Evolutionary conservation across 306 rosid species (phyloP).

Genomic region (Lupinus albus): DNA sequence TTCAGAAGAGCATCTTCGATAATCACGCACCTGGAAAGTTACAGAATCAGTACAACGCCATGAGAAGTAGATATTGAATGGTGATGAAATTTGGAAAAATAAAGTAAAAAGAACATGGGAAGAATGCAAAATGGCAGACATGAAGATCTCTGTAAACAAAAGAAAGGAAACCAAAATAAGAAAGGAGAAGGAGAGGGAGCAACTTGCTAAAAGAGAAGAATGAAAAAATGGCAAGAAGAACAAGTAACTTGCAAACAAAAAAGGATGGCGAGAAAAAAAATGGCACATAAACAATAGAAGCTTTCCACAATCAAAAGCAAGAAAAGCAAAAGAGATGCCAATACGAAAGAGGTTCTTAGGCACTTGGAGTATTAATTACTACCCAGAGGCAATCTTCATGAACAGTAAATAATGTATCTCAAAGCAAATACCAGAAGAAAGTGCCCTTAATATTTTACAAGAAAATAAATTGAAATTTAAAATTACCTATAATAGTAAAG

Average conservation of each 20-base stretch:
- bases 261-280: constrained; percentile 18
- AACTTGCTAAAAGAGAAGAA: not conserved
- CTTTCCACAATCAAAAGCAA: constrained; percentile 12
- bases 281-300: not conserved
- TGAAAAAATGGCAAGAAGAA: not conserved
- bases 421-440: constrained; percentile 29
- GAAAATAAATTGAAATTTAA: constrained; percentile 25
- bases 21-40: constrained; percentile 77
- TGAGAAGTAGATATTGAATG: constrained; percentile 17
- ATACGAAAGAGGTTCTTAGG: constrained; percentile 26
- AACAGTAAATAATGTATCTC: constrained; percentile 9
- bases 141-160: constrained; percentile 14
- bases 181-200: not conserved
- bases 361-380: constrained; percentile 23
- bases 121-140: constrained; percentile 7
- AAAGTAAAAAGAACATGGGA: not conserved
- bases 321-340: not conserved
- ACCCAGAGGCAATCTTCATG: constrained; percentile 5
- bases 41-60: constrained; percentile 33
- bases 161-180: not conserved
- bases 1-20: constrained; percentile 67
- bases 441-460: constrained; percentile 6
- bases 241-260: constrained; percentile 1
- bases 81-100: constrained; percentile 21
- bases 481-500: constrained; percentile 30